A percentile compares a stretch with the other conserved stretches of the same genome.
Conservation (phyloP, 192 early-diverging fungal species). For the Funneliformis geosporum region DNA sequence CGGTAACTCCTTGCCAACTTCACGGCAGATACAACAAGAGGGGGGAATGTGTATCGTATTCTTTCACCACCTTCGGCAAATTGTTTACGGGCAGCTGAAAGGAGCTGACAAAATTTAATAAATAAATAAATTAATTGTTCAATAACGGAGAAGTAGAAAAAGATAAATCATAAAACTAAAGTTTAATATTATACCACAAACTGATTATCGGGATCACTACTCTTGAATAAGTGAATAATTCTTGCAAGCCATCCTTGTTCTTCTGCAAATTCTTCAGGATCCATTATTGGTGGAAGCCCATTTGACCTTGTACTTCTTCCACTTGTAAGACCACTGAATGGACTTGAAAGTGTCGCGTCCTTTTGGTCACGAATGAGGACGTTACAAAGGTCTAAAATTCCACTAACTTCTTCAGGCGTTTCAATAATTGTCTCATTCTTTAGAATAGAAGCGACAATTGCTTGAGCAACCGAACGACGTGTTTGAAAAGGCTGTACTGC, state of each 20-base stretch:
- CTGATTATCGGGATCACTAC: slow-evolving; percentile 75
- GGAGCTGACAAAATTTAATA: slow-evolving; percentile 48
- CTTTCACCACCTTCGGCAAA: slow-evolving; percentile 90
- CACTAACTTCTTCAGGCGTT: slow-evolving; percentile 74
- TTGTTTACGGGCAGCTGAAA: slow-evolving; percentile 81
- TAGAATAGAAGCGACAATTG: slow-evolving; percentile 68
- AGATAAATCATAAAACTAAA: background rate
- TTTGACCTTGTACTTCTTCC: slow-evolving; percentile 6
- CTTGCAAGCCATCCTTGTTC: slow-evolving; percentile 90
- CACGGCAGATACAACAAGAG: slow-evolving; percentile 74
- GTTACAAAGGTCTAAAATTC: slow-evolving; percentile 75
- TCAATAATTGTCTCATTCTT: slow-evolving; percentile 69
- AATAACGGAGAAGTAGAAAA: no score
- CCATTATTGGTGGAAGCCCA: slow-evolving; percentile 44
- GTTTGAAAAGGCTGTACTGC: slow-evolving; percentile 80
- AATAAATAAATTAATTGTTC: background rate
- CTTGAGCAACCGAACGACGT: slow-evolving; percentile 79
- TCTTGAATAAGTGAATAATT: slow-evolving; percentile 72
- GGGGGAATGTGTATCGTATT: slow-evolving; percentile 89
- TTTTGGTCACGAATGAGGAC: slow-evolving; percentile 83
- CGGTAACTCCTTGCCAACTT: slow-evolving; percentile 63
- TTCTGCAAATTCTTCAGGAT: slow-evolving; percentile 88
- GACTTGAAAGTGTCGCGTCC: slow-evolving; percentile 58
- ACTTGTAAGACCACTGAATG: slow-evolving; percentile 41
- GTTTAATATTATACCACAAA: slow-evolving; percentile 56